Base-by-base conservation (phyloP, 2,329 filamentous ascomycete genomes). In the Aspergillus nomiae region DNA sequence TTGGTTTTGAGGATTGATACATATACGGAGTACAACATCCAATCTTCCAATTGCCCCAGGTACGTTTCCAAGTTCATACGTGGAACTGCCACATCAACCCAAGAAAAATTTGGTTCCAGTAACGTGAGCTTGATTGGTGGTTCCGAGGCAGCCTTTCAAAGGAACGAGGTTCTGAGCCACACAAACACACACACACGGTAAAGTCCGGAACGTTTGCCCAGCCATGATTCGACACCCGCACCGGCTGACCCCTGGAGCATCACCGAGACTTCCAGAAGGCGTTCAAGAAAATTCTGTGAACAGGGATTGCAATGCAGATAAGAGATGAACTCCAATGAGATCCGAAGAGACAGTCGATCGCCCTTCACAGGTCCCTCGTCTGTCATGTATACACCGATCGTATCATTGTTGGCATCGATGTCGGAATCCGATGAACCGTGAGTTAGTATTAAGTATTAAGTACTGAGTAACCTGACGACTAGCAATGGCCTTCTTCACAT, bases 171-270 rank as follows among this genome's bases (percentile, higher is more conserved):
- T 46, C 30, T 58, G 57, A 59, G 48, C 48, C 63, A 64, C 59
- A 41, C 32, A 34, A 4, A 34, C 32, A 9, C 34, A 38, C 36
- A 19, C 36, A n/a, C 38, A 8, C 36, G 63, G 63, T 58, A 62
- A 62, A 55, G 53, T 62, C 63, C 63, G 63, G 63, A 58, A 62
- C 45, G 53, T n/a, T 51, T 12, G 28, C 32, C 58, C 51, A 19
- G 21, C 21, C 28, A 55, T 55, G 51, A 59, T 59, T 51, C 48
- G 50, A 50, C 41, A 21, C 46, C 46, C 45, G 57, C 57, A 28
- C 21, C 46, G 30, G 57, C 30, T 38, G 45, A 51, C 58, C 56
- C 56, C 45, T 58, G 43, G 43, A 41, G 45, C 34, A 34, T 46
- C 56, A 38, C 53, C 43, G 45, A 48, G 30, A 24, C 38, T 58